Evolutionary conservation across 345 rosid genomes (phyloP).

Genomic region (Populus ilicifolia): DNA sequence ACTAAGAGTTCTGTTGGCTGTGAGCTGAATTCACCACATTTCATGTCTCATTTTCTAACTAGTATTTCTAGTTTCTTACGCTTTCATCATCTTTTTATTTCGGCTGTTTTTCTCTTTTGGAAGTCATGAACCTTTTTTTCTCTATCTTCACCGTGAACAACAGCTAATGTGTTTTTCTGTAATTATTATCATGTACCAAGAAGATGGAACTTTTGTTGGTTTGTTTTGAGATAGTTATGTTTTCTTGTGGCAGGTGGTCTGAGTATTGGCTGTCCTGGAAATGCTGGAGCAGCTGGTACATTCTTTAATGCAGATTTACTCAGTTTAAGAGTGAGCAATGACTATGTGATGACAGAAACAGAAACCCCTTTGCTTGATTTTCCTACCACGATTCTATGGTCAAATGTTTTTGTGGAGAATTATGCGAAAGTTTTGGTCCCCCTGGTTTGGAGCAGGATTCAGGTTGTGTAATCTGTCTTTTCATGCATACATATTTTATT

Average conservation of each 20-base stretch:
- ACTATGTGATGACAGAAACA: constrained; percentile 76
- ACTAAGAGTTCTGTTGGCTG: background rate
- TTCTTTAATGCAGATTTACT: constrained; percentile 75
- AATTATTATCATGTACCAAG: background rate
- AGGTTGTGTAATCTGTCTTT: constrained; percentile 46
- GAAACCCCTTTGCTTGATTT: constrained; percentile 94
- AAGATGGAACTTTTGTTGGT: background rate
- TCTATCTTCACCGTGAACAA: background rate
- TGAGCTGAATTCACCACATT: background rate
- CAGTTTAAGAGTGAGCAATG: constrained; percentile 87
- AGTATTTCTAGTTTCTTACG: background rate
- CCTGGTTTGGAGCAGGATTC: constrained; percentile 93
- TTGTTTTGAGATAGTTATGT: constrained; percentile 10
- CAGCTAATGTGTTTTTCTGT: background rate
- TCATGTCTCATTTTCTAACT: background rate
- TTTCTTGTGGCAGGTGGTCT: constrained; percentile 61
- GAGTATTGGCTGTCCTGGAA: constrained; percentile 74
- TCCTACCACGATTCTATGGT: constrained; percentile 75
- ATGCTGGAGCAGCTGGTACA: constrained; percentile 99
- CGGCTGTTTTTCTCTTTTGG: background rate
- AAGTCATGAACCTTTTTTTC: background rate
- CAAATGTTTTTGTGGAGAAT: constrained; percentile 89
- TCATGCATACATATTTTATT: background rate
- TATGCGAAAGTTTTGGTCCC: constrained; percentile 93
- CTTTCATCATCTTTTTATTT: background rate